Conservation (phyloP, 2,329 filamentous ascomycete genomes). For the Talaromyces islandicus region DNA sequence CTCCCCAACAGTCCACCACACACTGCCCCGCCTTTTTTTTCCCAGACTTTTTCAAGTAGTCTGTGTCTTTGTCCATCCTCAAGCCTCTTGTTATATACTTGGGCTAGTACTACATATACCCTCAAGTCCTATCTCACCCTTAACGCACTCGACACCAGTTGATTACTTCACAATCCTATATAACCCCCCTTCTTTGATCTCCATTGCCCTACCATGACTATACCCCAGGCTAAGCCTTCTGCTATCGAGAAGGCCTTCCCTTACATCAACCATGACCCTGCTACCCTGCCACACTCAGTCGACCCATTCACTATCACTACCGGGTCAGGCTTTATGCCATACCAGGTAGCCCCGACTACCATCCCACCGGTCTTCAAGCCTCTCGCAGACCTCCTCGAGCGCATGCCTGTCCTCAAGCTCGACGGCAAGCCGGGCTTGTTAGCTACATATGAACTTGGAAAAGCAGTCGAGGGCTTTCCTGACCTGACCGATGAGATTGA, state of each 20-base stretch:
- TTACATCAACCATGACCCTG: conserved; percentile 39
- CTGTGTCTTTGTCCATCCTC: neutral
- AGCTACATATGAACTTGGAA: conserved; percentile 66
- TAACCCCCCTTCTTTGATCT: conserved; percentile 3
- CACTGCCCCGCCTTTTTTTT: conserved; percentile 11
- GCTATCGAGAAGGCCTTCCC: conserved; percentile 38
- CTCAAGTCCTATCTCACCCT: neutral
- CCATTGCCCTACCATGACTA: conserved; percentile 27
- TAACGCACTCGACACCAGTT: conserved; percentile 11
- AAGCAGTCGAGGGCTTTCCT: conserved; percentile 69
- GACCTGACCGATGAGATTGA: conserved; percentile 71
- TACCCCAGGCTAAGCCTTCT: conserved; percentile 23
- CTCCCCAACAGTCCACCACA: neutral
- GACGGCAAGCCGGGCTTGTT: conserved; percentile 73
- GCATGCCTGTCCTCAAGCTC: conserved; percentile 71
- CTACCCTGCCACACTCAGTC: conserved; percentile 32
- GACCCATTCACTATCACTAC: conserved; percentile 46
- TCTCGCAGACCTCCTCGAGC: conserved; percentile 65
- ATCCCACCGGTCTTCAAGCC: conserved; percentile 69
- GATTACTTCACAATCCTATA: conserved; percentile 1
- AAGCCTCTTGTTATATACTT: neutral
- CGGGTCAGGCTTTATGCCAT: conserved; percentile 41
- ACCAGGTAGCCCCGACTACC: conserved; percentile 32
- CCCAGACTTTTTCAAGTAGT: conserved; percentile 9
- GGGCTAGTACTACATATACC: neutral